Conservation (phyloP, 345 rosid genomes). For the Populus davidiana region DNA sequence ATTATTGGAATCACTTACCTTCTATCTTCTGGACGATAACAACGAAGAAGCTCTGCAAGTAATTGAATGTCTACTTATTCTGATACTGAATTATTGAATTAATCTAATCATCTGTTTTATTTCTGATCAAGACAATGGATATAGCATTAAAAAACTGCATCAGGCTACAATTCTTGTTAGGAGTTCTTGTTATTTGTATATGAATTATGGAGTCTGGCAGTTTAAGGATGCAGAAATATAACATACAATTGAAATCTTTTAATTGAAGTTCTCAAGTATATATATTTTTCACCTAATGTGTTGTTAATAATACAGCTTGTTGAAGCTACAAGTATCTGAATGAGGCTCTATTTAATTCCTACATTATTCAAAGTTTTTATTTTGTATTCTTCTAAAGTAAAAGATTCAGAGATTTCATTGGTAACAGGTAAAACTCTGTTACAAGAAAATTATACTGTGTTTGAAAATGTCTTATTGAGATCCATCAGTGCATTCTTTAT, state of each 20-base stretch:
- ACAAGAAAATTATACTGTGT: background rate
- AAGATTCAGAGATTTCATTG: background rate
- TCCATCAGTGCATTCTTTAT: background rate
- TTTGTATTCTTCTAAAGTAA: background rate
- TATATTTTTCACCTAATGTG: background rate
- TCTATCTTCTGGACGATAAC: conserved; percentile 90
- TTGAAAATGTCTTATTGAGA: background rate
- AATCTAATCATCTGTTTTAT: background rate
- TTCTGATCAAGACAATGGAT: conserved; percentile 1
- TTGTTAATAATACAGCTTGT: background rate
- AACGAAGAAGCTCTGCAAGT: conserved; percentile 82
- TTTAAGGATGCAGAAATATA: background rate
- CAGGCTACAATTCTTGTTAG: background rate
- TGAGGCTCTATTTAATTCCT: background rate
- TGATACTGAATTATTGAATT: background rate
- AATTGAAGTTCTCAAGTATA: background rate
- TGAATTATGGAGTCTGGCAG: background rate
- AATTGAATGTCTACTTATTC: conserved; percentile 6
- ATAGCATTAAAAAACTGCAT: background rate
- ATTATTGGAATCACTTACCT: conserved; percentile 71
- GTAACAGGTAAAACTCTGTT: background rate
- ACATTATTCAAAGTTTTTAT: background rate
- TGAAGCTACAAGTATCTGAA: background rate
- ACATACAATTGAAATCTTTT: background rate
- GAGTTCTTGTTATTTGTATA: background rate